Conservation (phyloP, 176 grass and related monocot genomes). For the Eleusine indica region DNA sequence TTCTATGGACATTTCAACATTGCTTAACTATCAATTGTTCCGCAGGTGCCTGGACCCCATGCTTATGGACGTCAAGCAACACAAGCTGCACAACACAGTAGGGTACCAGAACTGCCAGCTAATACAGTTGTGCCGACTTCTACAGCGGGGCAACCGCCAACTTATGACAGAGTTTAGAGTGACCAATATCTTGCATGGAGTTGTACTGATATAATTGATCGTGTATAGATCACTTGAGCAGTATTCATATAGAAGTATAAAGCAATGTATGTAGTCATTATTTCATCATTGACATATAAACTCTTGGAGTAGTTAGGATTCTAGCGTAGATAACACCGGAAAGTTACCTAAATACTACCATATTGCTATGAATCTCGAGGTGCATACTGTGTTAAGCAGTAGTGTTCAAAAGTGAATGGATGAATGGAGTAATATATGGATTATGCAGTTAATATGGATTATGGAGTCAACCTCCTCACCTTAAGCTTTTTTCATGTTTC, state of each 20-base stretch:
- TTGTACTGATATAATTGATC: conserved; percentile 8
- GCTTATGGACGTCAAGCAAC: conserved; percentile 47
- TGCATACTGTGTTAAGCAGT: neutral
- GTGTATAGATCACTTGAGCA: conserved; percentile 17
- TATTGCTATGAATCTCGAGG: conserved; percentile 2
- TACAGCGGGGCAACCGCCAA: conserved; percentile 29
- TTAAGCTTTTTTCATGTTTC: conserved; percentile 19
- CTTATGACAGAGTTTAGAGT: conserved; percentile 48
- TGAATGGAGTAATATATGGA: neutral
- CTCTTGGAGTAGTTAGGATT: conserved; percentile 21
- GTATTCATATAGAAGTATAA: neutral
- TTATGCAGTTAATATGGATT: neutral
- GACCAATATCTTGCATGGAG: conserved; percentile 32
- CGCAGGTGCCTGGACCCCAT: conserved; percentile 59
- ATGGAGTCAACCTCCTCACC: neutral
- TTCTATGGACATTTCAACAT: neutral
- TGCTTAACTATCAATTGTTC: conserved; percentile 26
- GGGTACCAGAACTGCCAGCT: conserved; percentile 20
- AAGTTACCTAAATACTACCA: neutral
- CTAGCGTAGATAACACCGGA: neutral
- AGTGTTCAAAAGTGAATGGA: neutral
- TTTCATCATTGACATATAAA: conserved; percentile 40
- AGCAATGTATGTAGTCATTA: neutral
- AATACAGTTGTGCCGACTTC: conserved; percentile 48
- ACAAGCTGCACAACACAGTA: conserved; percentile 42